phyloP scores from a whole-genome alignment of 2,329 filamentous ascomycete species.

The Monosporascus sp. region DNA sequence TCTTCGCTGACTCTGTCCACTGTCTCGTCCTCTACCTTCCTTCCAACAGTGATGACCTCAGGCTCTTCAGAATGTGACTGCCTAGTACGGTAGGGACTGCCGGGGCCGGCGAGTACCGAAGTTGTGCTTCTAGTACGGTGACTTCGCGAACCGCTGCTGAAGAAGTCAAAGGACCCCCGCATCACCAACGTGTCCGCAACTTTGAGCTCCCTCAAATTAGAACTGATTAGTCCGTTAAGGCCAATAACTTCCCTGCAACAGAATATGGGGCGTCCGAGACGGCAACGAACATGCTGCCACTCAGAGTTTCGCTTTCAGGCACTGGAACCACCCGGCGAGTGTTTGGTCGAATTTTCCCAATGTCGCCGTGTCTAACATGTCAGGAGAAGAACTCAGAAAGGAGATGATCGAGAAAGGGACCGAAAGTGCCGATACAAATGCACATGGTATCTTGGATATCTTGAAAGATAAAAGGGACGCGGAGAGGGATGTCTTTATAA shows the following conservation, averaged over 20 bases:
- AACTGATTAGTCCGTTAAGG: no score
- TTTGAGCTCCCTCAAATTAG: no score
- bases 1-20: no score
- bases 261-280: neutral
- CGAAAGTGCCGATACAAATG: neutral
- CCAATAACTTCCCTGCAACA: no score
- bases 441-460: neutral
- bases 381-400: neutral
- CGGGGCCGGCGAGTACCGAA: no score
- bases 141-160: neutral
- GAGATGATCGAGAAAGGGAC: neutral
- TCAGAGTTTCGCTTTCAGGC: neutral
- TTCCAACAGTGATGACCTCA: no score
- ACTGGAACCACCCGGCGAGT: neutral
- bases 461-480: neutral
- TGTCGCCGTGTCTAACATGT: neutral
- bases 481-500: neutral
- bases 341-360: neutral
- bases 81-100: no score
- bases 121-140: no score
- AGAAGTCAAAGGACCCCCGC: neutral
- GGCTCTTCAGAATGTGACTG: no score
- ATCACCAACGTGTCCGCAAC: neutral
- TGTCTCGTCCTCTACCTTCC: no score
- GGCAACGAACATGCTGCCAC: neutral